These are phyloP conservation scores for Chlamydomonas sp. DNA, from an alignment of 139 green algal species.

Conservation along the genomic window DNA sequence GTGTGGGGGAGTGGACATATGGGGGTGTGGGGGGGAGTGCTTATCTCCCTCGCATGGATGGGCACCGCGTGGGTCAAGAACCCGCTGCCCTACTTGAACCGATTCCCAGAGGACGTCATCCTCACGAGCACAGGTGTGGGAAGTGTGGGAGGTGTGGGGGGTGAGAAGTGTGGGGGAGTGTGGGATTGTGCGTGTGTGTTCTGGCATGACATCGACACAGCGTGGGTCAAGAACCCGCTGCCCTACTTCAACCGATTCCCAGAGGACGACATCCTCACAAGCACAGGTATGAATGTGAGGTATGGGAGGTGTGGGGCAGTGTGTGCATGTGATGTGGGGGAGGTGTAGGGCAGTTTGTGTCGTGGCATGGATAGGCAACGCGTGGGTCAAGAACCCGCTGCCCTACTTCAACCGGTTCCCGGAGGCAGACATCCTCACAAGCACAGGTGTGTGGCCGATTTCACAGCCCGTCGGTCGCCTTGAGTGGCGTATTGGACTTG, in stretches of 20 bases:
- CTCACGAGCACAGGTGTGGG: constrained; percentile 61
- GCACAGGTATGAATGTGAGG: constrained; percentile 24
- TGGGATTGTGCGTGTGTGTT: too few relatives aligned
- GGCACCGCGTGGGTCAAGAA: constrained; percentile 71
- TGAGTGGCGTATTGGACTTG: too few relatives aligned
- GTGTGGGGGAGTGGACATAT: too few relatives aligned
- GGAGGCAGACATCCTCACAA: constrained; percentile 77
- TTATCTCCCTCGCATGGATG: too few relatives aligned
- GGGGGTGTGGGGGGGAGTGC: too few relatives aligned
- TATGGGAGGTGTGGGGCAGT: neutral
- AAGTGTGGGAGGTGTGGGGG: too few relatives aligned
- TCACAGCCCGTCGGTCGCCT: too few relatives aligned
- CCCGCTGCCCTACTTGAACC: constrained; percentile 67
- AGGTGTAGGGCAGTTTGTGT: too few relatives aligned
- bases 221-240: constrained; percentile 73
- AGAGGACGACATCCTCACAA: constrained; percentile 77
- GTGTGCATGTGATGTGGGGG: too few relatives aligned
- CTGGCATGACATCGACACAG: constrained; percentile 44
- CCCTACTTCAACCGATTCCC: constrained; percentile 65
- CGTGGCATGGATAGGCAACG: constrained; percentile 83
- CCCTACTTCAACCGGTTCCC: constrained; percentile 63
- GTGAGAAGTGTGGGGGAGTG: too few relatives aligned
- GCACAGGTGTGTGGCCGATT: constrained; percentile 30
- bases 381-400: constrained; percentile 71
- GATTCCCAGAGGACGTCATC: constrained; percentile 70